A percentile compares a stretch with the other conserved stretches of the same genome.
These are phyloP conservation scores for Pseudogymnoascus sp. DNA, from an alignment of 2,329 filamentous ascomycete genomes.

Conservation along the genomic window DNA sequence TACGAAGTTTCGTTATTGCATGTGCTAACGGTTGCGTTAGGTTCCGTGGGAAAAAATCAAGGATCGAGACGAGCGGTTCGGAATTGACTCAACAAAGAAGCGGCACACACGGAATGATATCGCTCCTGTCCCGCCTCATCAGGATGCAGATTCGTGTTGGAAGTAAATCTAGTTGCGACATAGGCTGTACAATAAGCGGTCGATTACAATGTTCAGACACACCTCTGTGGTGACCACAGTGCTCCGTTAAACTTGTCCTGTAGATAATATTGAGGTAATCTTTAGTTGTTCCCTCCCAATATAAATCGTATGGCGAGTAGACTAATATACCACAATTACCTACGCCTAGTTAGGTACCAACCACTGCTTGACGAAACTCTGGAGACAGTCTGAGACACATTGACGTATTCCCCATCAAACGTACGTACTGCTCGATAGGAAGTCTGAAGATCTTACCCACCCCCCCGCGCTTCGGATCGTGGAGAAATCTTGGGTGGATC, in stretches of 20 bases:
- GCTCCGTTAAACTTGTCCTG: neutral
- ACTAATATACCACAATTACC: neutral
- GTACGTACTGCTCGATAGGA: neutral
- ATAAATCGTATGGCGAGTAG: neutral
- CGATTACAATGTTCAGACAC: neutral
- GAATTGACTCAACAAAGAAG: slow-evolving; percentile 44
- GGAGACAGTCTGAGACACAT: neutral
- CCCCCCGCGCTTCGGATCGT: neutral
- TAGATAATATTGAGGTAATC: neutral
- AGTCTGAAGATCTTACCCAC: neutral
- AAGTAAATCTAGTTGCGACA: slow-evolving; percentile 20
- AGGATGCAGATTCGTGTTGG: slow-evolving; percentile 42
- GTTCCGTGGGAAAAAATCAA: slow-evolving; percentile 31
- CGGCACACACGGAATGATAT: slow-evolving; percentile 46
- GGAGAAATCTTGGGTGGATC: neutral
- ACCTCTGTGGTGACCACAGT: neutral
- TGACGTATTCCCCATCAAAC: neutral
- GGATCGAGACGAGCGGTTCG: slow-evolving; percentile 47
- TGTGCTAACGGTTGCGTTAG: slow-evolving; percentile 26
- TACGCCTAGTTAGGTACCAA: neutral
- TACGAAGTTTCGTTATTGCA: slow-evolving; percentile 15
- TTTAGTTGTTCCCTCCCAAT: neutral
- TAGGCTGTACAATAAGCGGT: neutral
- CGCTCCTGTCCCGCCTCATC: slow-evolving; percentile 38
- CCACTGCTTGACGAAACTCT: neutral